These are phyloP conservation scores for Hypoxylon intermedium DNA, from an alignment of 495 filamentous ascomycete genomes.

Conservation along the genomic window DNA sequence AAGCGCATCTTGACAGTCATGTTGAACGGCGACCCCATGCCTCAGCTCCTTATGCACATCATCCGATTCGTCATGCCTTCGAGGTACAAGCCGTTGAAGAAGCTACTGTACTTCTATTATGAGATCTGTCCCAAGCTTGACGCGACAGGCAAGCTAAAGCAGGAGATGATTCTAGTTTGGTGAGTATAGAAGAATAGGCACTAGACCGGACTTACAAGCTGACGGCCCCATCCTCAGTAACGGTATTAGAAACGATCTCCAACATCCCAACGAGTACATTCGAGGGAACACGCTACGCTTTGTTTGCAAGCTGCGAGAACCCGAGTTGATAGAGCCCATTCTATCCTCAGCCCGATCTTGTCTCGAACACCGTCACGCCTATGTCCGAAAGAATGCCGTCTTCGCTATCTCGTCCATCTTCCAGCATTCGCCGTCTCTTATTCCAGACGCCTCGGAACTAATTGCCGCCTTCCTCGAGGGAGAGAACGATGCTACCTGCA, in stretches of 20 bases:
- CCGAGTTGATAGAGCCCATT: slow-evolving; percentile 94
- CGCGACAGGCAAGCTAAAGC: slow-evolving; percentile 88
- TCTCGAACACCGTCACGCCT: slow-evolving; percentile 94
- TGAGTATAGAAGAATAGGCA: slow-evolving; percentile 57
- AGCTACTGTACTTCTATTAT: slow-evolving; percentile 98
- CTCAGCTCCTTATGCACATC: slow-evolving; percentile 96
- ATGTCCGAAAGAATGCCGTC: slow-evolving; percentile 97
- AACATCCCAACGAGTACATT: slow-evolving; percentile 98
- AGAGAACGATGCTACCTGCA: slow-evolving; percentile 95
- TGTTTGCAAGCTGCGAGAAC: slow-evolving; percentile 92
- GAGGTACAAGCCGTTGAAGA: slow-evolving; percentile 95
- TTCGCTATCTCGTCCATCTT: slow-evolving; percentile 93
- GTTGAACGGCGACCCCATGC: slow-evolving; percentile 98
- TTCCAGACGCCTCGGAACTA: slow-evolving; percentile 94
- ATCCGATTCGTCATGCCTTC: slow-evolving; percentile 99
- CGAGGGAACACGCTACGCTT: slow-evolving; percentile 96
- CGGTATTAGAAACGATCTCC: slow-evolving; percentile 95
- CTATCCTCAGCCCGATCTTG: slow-evolving; percentile 89
- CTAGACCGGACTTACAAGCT: background rate
- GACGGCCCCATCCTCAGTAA: slow-evolving; percentile 66
- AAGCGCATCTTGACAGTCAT: slow-evolving; percentile 94
- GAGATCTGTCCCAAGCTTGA: slow-evolving; percentile 98
- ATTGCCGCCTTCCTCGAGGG: slow-evolving; percentile 87
- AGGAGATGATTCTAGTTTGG: slow-evolving; percentile 99
- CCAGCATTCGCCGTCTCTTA: slow-evolving; percentile 87